Evolutionary conservation across 108 stramenopile species (phyloP), one percentile per base, ranked within the genome.

Genomic region (Cylindrotheca fusiformis): DNA sequence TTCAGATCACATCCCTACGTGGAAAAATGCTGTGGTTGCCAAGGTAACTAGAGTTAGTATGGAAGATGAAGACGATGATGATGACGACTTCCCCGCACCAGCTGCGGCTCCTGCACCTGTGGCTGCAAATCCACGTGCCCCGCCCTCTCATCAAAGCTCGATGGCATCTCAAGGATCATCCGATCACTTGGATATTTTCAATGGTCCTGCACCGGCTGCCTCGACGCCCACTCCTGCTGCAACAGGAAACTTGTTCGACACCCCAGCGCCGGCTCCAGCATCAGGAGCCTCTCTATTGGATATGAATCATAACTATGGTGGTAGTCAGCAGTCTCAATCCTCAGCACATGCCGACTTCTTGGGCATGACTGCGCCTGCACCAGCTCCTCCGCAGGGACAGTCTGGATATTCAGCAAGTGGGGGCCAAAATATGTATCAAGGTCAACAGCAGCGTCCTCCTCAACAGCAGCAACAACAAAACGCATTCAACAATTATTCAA

Each of bases 31-130:
- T 14, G 79, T 94, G 33, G 63, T 94, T 30, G 88, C 87, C 27
- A 94, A 90, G 70, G 87, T 91, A 14, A 85, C 89, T 10, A 77
- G 93, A 30, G 61, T 87, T 56, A 70, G 73, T 20, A 62, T 85
- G 32, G 84, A 81, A 41, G 87, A 90, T 30, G 81, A 85, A 22
- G 82, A 83, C 27, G 86, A 87, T 60, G 80, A 84, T 32, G 78
- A 81, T 32, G 85, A 84, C 36, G 86, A 78, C 22, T 28, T 33
- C 20, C n/a, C 20, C 1, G 33, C 33, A 23, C 64, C 76, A 12
- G 17, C 46, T 26, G 63, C 48, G n/a, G 69, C 57, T 5, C 48
- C 76, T 5, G 26, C 71, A 18, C 60, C 51, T 20, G 36, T 50
- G 4, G n/a, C 60, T 8, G 29, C 58, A 18, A 26, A 32, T 17